These are phyloP conservation scores for Fraxinus latifolia DNA, from an alignment of 305 asterid genomes.

Conservation along the genomic window DNA sequence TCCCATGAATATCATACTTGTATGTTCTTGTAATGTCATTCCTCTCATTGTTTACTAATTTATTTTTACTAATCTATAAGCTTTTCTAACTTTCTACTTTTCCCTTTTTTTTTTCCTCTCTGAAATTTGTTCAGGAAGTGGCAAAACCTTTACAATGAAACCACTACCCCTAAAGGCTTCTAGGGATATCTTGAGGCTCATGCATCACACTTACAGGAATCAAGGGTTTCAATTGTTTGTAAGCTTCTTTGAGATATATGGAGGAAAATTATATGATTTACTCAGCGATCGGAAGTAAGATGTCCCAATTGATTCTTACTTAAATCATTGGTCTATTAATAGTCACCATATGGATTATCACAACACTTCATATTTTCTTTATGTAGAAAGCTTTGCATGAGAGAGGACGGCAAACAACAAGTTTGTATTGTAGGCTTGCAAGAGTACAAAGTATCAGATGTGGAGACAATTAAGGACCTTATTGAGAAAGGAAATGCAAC, in stretches of 20 bases:
- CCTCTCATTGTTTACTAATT: background rate
- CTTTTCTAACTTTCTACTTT: background rate
- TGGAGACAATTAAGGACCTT: slow-evolving; percentile 84
- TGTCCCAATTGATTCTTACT: slow-evolving; percentile 1
- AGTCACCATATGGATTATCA: background rate
- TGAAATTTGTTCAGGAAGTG: slow-evolving; percentile 69
- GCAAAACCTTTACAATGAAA: slow-evolving; percentile 98
- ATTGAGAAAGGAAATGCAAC: slow-evolving; percentile 91
- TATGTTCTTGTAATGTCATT: background rate
- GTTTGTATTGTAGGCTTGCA: slow-evolving; percentile 98
- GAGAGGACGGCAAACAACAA: slow-evolving; percentile 99
- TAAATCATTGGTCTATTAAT: background rate
- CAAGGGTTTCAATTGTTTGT: slow-evolving; percentile 86
- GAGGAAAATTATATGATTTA: slow-evolving; percentile 92
- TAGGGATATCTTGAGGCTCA: slow-evolving; percentile 88
- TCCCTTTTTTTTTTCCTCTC: background rate
- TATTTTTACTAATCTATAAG: background rate
- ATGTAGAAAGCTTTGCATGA: slow-evolving; percentile 93
- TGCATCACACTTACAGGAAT: slow-evolving; percentile 88
- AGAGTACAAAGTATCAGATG: slow-evolving; percentile 88
- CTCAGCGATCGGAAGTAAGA: slow-evolving; percentile 90
- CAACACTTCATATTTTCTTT: slow-evolving; percentile 16
- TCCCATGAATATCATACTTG: background rate
- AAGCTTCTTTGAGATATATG: slow-evolving; percentile 98
- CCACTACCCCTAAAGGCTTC: slow-evolving; percentile 93